These are phyloP conservation scores for Diplocarpon rosae DNA, from an alignment of 2,329 filamentous ascomycete species.

Conservation along the genomic window DNA sequence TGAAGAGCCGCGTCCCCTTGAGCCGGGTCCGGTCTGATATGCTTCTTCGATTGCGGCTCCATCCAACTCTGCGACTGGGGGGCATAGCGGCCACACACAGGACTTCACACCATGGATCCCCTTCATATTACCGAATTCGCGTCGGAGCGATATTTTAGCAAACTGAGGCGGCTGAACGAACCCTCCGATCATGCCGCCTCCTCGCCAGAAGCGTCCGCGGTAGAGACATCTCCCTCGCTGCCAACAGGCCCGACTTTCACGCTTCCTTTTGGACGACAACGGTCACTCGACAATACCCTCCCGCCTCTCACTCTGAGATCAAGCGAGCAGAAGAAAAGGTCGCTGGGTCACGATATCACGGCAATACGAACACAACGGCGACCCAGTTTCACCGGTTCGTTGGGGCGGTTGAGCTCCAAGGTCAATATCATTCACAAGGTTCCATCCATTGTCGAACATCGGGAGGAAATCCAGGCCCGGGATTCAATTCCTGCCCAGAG, in stretches of 20 bases:
- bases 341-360: slow-evolving; percentile 26
- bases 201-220: slow-evolving; percentile 22
- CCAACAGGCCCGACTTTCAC: slow-evolving; percentile 18
- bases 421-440: slow-evolving; percentile 22
- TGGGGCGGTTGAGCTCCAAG: slow-evolving; percentile 26
- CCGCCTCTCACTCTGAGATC: slow-evolving; percentile 16
- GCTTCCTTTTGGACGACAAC: slow-evolving; percentile 24
- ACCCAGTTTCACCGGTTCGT: slow-evolving; percentile 25
- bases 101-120: slow-evolving; percentile 40
- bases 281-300: slow-evolving; percentile 15
- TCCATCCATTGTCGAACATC: slow-evolving; percentile 22
- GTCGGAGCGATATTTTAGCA: slow-evolving; percentile 52
- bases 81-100: slow-evolving; percentile 24
- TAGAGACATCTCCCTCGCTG: slow-evolving; percentile 1
- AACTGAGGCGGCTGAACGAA: slow-evolving; percentile 43
- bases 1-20: slow-evolving; percentile 12
- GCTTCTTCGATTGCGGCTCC: slow-evolving; percentile 17
- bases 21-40: slow-evolving; percentile 22
- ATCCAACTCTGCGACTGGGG: slow-evolving; percentile 21
- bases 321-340: slow-evolving; percentile 27
- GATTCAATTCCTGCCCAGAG: slow-evolving; percentile 14
- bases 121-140: slow-evolving; percentile 56
- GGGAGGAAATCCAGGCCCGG: slow-evolving; percentile 19
- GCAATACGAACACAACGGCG: slow-evolving; percentile 23
- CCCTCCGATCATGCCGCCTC: slow-evolving; percentile 29